Conservation (phyloP, 139 green algal genomes). For the Diplosphaera chodatii region DNA sequence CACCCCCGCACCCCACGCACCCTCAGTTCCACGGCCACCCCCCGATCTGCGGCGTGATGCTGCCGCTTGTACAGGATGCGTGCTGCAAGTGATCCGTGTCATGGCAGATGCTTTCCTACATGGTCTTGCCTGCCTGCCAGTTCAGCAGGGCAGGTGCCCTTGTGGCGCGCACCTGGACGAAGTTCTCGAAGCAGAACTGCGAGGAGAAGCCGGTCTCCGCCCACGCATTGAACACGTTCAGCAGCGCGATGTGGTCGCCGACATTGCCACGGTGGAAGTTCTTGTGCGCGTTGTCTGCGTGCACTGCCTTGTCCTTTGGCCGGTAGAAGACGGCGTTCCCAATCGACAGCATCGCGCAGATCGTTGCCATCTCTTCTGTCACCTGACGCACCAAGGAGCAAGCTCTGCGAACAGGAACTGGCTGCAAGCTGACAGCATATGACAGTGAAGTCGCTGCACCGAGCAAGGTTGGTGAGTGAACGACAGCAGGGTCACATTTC, state of each 20-base stretch:
- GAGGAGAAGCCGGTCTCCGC: constrained; percentile 80
- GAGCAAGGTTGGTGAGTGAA: too few relatives aligned
- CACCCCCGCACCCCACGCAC: not conserved
- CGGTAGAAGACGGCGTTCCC: constrained; percentile 92
- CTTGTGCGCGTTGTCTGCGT: constrained; percentile 88
- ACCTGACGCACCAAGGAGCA: constrained; percentile 12
- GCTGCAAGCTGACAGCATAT: too few relatives aligned
- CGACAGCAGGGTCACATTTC: too few relatives aligned
- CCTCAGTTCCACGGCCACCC: too few relatives aligned
- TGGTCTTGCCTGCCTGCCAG: too few relatives aligned
- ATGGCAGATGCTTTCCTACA: too few relatives aligned
- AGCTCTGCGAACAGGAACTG: too few relatives aligned
- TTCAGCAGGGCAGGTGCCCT: not conserved
- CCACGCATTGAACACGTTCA: constrained; percentile 84
- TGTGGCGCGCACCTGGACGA: constrained; percentile 61
- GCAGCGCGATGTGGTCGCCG: constrained; percentile 93
- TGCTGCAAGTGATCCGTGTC: not conserved
- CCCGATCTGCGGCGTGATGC: too few relatives aligned
- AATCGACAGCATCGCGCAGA: constrained; percentile 91
- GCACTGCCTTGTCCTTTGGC: constrained; percentile 92
- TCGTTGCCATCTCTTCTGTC: constrained; percentile 76
- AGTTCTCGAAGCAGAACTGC: constrained; percentile 97
- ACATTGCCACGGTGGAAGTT: constrained; percentile 80
- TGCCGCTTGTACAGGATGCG: not conserved
- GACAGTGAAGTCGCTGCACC: too few relatives aligned